A percentile compares a stretch with the other conserved stretches of the same genome.
Conservation (phyloP, 768 basidiomycete genomes). For the Rhizopogon salebrosus region DNA sequence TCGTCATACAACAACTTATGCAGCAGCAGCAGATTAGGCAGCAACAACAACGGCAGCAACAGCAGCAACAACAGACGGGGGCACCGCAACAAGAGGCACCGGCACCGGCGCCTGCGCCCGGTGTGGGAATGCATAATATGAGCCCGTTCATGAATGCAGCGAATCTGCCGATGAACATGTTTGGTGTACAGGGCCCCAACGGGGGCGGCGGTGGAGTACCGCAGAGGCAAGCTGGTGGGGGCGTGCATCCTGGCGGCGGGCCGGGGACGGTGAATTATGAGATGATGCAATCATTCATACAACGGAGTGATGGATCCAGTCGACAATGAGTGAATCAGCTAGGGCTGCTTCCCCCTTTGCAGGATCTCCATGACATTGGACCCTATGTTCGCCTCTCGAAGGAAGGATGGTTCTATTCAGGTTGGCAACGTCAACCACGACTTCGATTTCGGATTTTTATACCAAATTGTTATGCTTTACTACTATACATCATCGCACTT, state of each 20-base stretch:
- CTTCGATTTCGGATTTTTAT: background rate
- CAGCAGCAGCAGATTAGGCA: slow-evolving; percentile 11
- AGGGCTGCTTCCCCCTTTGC: too few species aligned
- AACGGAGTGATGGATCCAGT: slow-evolving; percentile 29
- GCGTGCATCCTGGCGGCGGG: slow-evolving; percentile 18
- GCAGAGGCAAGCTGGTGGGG: slow-evolving; percentile 9
- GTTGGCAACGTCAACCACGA: background rate
- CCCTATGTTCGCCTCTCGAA: background rate
- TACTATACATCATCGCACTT: background rate
- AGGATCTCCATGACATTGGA: background rate
- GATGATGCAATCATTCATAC: slow-evolving; percentile 45
- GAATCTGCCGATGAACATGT: slow-evolving; percentile 12
- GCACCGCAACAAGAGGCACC: background rate
- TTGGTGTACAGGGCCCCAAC: slow-evolving; percentile 8
- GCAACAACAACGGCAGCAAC: slow-evolving; percentile 22
- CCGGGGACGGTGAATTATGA: slow-evolving; percentile 29
- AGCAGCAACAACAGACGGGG: slow-evolving; percentile 3
- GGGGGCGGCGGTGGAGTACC: slow-evolving; percentile 1
- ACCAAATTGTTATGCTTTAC: background rate
- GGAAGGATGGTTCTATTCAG: background rate
- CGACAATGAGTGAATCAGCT: slow-evolving; percentile 12
- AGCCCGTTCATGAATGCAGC: background rate
- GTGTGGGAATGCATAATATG: slow-evolving; percentile 7
- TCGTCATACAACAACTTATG: slow-evolving; percentile 11
- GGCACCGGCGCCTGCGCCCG: background rate